phyloP scores from a whole-genome alignment of 352 stramenopile genomes.

The Phytopythium sindhum region DNA sequence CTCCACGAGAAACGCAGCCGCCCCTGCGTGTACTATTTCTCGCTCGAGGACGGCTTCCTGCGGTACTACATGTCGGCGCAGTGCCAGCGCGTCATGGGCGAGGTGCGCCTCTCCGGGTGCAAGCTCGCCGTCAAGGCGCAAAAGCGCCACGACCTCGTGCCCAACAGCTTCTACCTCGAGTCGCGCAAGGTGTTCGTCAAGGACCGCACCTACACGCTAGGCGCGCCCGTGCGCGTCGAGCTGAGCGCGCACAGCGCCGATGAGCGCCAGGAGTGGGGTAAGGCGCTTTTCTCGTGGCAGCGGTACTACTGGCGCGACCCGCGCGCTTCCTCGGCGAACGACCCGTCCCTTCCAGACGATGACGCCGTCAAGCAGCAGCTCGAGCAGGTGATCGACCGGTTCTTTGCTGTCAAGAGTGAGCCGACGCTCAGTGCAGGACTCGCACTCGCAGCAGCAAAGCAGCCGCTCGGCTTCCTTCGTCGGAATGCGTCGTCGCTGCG shows the following conservation, averaged over 20 bases:
- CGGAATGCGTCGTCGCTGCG: constrained; percentile 65
- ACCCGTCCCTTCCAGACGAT: constrained; percentile 8
- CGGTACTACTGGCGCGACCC: constrained; percentile 86
- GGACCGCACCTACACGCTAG: constrained; percentile 79
- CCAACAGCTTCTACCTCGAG: constrained; percentile 83
- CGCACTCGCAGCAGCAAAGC: constrained; percentile 60
- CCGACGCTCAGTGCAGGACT: constrained; percentile 20
- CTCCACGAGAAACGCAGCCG: constrained; percentile 60
- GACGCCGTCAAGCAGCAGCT: constrained; percentile 32
- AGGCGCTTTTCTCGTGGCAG: constrained; percentile 86
- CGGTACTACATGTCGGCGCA: constrained; percentile 54
- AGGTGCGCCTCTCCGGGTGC: constrained; percentile 77
- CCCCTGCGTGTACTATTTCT: constrained; percentile 64
- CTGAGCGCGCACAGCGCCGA: constrained; percentile 59
- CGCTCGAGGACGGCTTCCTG: constrained; percentile 77
- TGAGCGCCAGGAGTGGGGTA: constrained; percentile 78
- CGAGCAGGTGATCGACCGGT: constrained; percentile 44
- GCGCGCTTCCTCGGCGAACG: constrained; percentile 10
- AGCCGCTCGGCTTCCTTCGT: constrained; percentile 66
- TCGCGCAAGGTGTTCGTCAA: constrained; percentile 84
- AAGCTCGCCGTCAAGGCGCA: constrained; percentile 82
- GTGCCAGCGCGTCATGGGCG: constrained; percentile 40
- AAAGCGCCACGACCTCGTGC: constrained; percentile 58
- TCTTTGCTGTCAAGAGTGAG: constrained; percentile 24
- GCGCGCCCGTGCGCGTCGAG: constrained; percentile 54